phyloP scores from a whole-genome alignment of 768 basidiomycete genomes.

The Suillus spraguei region DNA sequence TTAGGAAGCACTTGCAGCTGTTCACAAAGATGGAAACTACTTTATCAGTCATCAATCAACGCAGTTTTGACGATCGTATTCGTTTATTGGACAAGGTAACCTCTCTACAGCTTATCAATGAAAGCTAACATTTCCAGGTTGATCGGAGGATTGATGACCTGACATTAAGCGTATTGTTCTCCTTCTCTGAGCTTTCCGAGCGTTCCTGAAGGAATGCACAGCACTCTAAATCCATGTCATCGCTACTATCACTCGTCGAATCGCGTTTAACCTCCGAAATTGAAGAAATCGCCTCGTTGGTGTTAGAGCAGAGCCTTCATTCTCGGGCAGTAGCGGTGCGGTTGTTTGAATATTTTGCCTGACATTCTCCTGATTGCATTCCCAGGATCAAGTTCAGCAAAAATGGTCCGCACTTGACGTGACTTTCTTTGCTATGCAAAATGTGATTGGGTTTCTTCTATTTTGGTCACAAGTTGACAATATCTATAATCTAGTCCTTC shows the following conservation, averaged over 20 bases:
- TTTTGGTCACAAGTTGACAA: slow-evolving; percentile 25
- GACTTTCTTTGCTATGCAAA: slow-evolving; percentile 31
- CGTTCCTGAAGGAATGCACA: slow-evolving; percentile 12
- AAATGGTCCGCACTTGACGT: slow-evolving; percentile 29
- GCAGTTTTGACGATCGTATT: slow-evolving; percentile 21
- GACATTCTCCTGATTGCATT: slow-evolving; percentile 14
- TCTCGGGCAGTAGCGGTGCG: slow-evolving; percentile 21
- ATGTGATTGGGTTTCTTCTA: slow-evolving; percentile 21
- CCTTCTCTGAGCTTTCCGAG: slow-evolving; percentile 4
- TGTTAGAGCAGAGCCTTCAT: slow-evolving; percentile 2
- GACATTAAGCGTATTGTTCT: slow-evolving; percentile 25
- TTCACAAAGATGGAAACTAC: slow-evolving; percentile 22
- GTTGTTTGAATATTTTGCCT: slow-evolving; percentile 8
- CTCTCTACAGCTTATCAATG: not conserved
- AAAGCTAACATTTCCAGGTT: slow-evolving; percentile 25
- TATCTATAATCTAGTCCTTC: slow-evolving; percentile 9
- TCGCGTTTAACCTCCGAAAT: slow-evolving; percentile 3
- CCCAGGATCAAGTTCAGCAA: slow-evolving; percentile 33
- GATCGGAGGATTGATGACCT: slow-evolving; percentile 26
- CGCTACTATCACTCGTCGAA: slow-evolving; percentile 6
- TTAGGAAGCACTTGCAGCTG: slow-evolving; percentile 24
- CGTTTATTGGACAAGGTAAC: slow-evolving; percentile 28
- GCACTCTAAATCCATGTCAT: slow-evolving; percentile 32
- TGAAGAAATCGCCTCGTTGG: not conserved
- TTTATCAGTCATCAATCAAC: slow-evolving; percentile 25